Evolutionary conservation across 2,329 filamentous ascomycete genomes (phyloP).

Genomic region (Chaetomium strumarium): DNA sequence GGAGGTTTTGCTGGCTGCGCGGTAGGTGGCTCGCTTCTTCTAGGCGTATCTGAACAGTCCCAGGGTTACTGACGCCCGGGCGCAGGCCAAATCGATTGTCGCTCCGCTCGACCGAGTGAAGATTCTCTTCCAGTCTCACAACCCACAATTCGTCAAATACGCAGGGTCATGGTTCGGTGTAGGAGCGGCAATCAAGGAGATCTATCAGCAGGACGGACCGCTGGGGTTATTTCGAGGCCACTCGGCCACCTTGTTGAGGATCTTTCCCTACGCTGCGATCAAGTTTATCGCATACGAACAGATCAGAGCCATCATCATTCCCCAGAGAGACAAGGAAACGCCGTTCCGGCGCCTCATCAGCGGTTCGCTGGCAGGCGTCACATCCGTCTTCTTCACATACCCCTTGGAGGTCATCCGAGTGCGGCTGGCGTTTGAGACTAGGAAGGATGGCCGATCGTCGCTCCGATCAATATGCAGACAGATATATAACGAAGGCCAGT

Average conservation of each 20-base stretch:
- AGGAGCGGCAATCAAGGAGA: constrained; percentile 74
- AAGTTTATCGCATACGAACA: constrained; percentile 99
- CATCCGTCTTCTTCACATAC: constrained; percentile 93
- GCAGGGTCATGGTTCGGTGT: constrained; percentile 83
- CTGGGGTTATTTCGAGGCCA: constrained; percentile 85
- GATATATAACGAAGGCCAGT: constrained; percentile 74
- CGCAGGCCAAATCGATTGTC: constrained; percentile 87
- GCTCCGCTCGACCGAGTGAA: constrained; percentile 96
- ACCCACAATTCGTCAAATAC: constrained; percentile 91
- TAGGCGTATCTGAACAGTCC: background rate
- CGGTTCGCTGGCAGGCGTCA: constrained; percentile 73
- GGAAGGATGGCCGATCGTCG: constrained; percentile 61
- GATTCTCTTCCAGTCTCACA: constrained; percentile 95
- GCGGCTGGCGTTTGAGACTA: constrained; percentile 90
- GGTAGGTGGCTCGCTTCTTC: constrained; percentile 47
- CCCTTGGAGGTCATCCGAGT: constrained; percentile 90
- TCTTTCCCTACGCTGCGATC: constrained; percentile 96
- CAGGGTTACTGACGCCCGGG: constrained; percentile 16
- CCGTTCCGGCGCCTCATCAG: constrained; percentile 67
- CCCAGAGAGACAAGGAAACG: constrained; percentile 67
- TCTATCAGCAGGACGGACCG: constrained; percentile 68
- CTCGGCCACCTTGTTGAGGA: constrained; percentile 85
- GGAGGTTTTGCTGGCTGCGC: constrained; percentile 89
- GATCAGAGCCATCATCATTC: constrained; percentile 74
- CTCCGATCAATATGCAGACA: constrained; percentile 71